A percentile compares a stretch with the other conserved stretches of the same genome.
These are phyloP conservation scores for Globisporangium okanoganense DNA, from an alignment of 352 stramenopile species.

Conservation along the genomic window DNA sequence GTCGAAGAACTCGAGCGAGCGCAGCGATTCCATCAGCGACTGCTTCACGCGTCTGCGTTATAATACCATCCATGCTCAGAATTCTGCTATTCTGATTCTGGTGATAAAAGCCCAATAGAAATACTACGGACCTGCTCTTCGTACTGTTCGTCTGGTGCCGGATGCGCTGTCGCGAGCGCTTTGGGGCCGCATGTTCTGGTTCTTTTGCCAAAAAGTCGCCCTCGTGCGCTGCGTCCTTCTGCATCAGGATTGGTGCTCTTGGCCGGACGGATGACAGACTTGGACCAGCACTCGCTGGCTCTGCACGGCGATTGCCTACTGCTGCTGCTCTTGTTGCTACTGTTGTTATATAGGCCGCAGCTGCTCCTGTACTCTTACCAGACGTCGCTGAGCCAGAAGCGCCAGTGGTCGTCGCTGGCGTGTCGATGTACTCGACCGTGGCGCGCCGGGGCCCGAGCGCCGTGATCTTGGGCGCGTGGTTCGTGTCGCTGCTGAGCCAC, in stretches of 20 bases:
- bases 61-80: neutral
- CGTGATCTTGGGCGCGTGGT: conserved; percentile 62
- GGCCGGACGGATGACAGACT: conserved; percentile 37
- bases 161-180: conserved; percentile 39
- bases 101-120: neutral
- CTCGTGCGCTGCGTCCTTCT: conserved; percentile 37
- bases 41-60: conserved; percentile 52
- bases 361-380: neutral
- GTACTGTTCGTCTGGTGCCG: conserved; percentile 22
- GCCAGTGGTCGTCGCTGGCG: neutral
- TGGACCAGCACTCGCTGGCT: neutral
- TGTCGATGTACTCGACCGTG: conserved; percentile 52
- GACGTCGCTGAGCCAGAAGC: neutral
- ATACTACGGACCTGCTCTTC: conserved; percentile 24
- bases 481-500: conserved; percentile 69
- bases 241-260: conserved; percentile 48
- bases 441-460: conserved; percentile 45
- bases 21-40: conserved; percentile 62
- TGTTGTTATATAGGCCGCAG: neutral
- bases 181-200: conserved; percentile 32
- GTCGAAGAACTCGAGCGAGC: conserved; percentile 71
- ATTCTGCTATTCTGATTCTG: neutral
- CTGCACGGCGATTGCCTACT: neutral
- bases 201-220: conserved; percentile 43
- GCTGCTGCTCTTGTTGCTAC: neutral